These are phyloP conservation scores for Torulaspora franciscae DNA, from an alignment of 805 yeast genomes.

Conservation along the genomic window DNA sequence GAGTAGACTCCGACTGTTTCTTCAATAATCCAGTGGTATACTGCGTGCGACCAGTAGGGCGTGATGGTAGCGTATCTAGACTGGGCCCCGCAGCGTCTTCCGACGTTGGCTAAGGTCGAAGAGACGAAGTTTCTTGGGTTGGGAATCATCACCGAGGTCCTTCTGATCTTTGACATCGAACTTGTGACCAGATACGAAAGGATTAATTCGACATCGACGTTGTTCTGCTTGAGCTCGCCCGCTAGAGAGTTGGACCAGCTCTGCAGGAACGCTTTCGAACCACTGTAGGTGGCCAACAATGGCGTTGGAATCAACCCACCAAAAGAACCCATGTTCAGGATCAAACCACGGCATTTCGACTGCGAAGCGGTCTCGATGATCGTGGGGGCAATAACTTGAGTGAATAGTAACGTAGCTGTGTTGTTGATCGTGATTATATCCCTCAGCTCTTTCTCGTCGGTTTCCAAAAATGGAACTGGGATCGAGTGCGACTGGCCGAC, in stretches of 20 bases:
- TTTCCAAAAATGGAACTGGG: slow-evolving; percentile 89
- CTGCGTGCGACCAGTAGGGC: slow-evolving; percentile 91
- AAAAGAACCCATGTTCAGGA: slow-evolving; percentile 94
- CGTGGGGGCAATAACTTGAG: slow-evolving; percentile 73
- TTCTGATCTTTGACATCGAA: slow-evolving; percentile 90
- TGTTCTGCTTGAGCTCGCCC: slow-evolving; percentile 64
- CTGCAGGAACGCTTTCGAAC: slow-evolving; percentile 92
- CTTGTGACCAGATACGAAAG: slow-evolving; percentile 88
- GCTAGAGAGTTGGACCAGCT: slow-evolving; percentile 88
- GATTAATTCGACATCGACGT: slow-evolving; percentile 81
- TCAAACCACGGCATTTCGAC: slow-evolving; percentile 56
- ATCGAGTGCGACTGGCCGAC: slow-evolving; percentile 94
- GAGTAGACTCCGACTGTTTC: slow-evolving; percentile 80
- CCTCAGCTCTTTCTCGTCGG: slow-evolving; percentile 66
- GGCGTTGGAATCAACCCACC: slow-evolving; percentile 95
- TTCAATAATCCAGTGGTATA: slow-evolving; percentile 79
- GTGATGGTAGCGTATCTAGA: slow-evolving; percentile 81
- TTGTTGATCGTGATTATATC: slow-evolving; percentile 82
- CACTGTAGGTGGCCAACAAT: slow-evolving; percentile 85
- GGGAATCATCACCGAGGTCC: slow-evolving; percentile 71
- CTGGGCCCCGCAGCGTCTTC: slow-evolving; percentile 89
- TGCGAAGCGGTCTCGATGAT: slow-evolving; percentile 50
- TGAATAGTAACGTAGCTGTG: slow-evolving; percentile 74
- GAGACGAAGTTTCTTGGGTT: slow-evolving; percentile 73
- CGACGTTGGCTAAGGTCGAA: slow-evolving; percentile 63